Conservation (phyloP, 495 filamentous ascomycete species). For the Amniculicola lignicola region DNA sequence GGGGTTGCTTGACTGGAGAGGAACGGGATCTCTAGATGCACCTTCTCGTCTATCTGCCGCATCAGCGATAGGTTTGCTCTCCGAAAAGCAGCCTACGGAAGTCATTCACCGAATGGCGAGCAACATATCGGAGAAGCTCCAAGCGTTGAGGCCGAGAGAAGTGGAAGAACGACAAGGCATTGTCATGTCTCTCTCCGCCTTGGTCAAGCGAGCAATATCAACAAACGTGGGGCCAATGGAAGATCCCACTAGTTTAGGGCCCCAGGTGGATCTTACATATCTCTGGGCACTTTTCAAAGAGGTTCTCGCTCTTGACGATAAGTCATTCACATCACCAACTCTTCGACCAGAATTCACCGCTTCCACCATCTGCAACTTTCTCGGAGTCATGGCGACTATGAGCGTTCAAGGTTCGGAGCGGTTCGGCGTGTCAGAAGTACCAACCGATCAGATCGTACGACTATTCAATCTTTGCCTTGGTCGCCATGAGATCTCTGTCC, state of each 20-base stretch:
- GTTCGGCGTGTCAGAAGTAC: not conserved
- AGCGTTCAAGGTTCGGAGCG: not conserved
- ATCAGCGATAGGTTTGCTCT: conserved; percentile 60
- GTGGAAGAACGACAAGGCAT: conserved; percentile 42
- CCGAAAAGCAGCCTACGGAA: conserved; percentile 25
- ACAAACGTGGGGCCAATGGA: not conserved
- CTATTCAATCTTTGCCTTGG: conserved; percentile 30
- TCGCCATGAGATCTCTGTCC: conserved; percentile 29
- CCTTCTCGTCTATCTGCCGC: conserved; percentile 70
- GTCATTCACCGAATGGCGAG: conserved; percentile 22
- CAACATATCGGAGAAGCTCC: conserved; percentile 22
- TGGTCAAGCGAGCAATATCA: conserved; percentile 19
- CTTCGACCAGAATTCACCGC: conserved; percentile 35
- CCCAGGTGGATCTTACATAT: conserved; percentile 4
- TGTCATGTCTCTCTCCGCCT: conserved; percentile 26
- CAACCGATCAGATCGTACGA: conserved; percentile 12
- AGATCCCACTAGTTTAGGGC: not conserved
- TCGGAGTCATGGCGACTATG: conserved; percentile 20
- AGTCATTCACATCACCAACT: conserved; percentile 29
- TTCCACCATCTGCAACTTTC: conserved; percentile 24
- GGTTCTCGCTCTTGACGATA: conserved; percentile 26
- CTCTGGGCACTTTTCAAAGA: conserved; percentile 27
- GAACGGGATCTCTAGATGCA: conserved; percentile 71
- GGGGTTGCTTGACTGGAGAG: conserved; percentile 81
- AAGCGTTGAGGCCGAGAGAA: conserved; percentile 20